phyloP scores from a whole-genome alignment of 768 basidiomycete genomes.

The Glaciozyma antarctica region DNA sequence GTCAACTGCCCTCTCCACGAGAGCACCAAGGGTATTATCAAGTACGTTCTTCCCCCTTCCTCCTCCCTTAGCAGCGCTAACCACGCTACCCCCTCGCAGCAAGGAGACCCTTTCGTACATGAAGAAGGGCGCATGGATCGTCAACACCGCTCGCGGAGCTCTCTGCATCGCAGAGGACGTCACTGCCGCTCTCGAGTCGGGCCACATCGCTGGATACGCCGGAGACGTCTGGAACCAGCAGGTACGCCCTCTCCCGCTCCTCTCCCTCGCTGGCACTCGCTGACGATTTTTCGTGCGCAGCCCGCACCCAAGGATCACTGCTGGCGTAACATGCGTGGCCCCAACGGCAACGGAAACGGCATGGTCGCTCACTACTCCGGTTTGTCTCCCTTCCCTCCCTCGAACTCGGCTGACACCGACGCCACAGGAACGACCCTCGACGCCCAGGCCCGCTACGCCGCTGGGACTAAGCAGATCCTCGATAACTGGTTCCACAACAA shows the following conservation, averaged over 20 bases:
- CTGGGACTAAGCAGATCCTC: conserved; percentile 59
- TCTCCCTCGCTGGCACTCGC: not conserved
- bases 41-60: not conserved
- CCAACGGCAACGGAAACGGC: conserved; percentile 69
- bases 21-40: conserved; percentile 52
- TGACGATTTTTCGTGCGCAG: conserved; percentile 46
- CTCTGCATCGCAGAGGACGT: conserved; percentile 79
- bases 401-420: not conserved
- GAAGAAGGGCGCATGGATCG: conserved; percentile 85
- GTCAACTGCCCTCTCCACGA: conserved; percentile 84
- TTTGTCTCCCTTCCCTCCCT: not conserved
- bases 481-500: conserved; percentile 57
- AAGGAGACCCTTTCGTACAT: conserved; percentile 72
- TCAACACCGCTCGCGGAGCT: conserved; percentile 79
- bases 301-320: conserved; percentile 77
- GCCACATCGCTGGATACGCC: conserved; percentile 56
- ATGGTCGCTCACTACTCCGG: conserved; percentile 43
- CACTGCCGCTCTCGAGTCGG: conserved; percentile 61
- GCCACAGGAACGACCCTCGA: conserved; percentile 49
- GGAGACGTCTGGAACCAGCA: conserved; percentile 67
- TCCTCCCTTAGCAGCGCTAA: not conserved
- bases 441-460: conserved; percentile 76
- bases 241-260: not conserved
- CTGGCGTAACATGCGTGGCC: conserved; percentile 75
- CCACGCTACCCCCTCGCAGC: conserved; percentile 51